Conservation (phyloP, 2,329 filamentous ascomycete genomes). For the Ophiostoma tasmaniense region DNA sequence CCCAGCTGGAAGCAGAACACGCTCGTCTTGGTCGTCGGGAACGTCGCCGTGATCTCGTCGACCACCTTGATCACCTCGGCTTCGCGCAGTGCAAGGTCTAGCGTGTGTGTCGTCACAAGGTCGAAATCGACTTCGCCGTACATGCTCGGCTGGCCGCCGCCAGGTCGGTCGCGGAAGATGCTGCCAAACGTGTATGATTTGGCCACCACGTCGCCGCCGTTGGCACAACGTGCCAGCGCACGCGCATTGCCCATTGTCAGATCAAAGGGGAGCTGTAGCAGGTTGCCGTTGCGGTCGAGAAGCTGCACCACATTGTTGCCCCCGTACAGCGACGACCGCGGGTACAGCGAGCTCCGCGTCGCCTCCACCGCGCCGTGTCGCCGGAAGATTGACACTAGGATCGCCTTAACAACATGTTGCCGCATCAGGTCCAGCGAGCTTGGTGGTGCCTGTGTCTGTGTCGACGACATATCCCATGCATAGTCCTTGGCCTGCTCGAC, state of each 20-base stretch:
- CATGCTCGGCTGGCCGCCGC: slow-evolving; percentile 71
- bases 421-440: slow-evolving; percentile 53
- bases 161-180: slow-evolving; percentile 72
- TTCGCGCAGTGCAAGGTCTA: slow-evolving; percentile 82
- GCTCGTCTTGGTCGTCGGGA: slow-evolving; percentile 62
- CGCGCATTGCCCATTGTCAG: slow-evolving; percentile 83
- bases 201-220: slow-evolving; percentile 50
- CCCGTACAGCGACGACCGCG: slow-evolving; percentile 70
- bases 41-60: slow-evolving; percentile 77
- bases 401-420: slow-evolving; percentile 64
- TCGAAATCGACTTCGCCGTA: slow-evolving; percentile 94
- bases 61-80: slow-evolving; percentile 90
- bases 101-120: slow-evolving; percentile 72
- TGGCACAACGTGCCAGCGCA: slow-evolving; percentile 62
- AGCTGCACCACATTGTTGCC: slow-evolving; percentile 65
- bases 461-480: slow-evolving; percentile 62
- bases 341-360: slow-evolving; percentile 67
- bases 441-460: slow-evolving; percentile 41
- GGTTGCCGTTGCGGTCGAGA: slow-evolving; percentile 73
- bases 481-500: slow-evolving; percentile 74
- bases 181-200: slow-evolving; percentile 81
- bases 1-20: slow-evolving; percentile 86
- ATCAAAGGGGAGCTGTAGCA: slow-evolving; percentile 91
- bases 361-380: slow-evolving; percentile 83
- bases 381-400: slow-evolving; percentile 69